Evolutionary conservation across 1,139 yeast genomes (phyloP).

Genomic region (Hansenula sp.): DNA sequence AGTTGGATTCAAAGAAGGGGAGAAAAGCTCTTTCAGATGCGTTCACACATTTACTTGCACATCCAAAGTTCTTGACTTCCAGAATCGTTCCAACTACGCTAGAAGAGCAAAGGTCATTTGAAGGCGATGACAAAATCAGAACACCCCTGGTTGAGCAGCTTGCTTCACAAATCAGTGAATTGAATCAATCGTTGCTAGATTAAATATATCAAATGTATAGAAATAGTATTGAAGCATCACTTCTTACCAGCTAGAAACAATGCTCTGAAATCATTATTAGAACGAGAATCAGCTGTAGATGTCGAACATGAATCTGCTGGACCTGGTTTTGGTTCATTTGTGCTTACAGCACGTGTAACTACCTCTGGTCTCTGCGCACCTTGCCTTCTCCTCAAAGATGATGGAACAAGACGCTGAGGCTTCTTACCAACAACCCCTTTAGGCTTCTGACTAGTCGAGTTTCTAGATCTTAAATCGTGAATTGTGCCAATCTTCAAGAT

Average conservation of each 20-base stretch:
- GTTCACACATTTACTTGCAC: slow-evolving; percentile 70
- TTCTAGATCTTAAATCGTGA: slow-evolving; percentile 1
- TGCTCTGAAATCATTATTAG: slow-evolving; percentile 37
- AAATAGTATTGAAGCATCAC: background rate
- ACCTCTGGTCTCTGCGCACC: background rate
- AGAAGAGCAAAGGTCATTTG: slow-evolving; percentile 60
- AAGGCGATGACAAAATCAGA: slow-evolving; percentile 37
- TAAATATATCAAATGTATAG: slow-evolving; percentile 5
- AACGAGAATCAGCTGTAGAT: slow-evolving; percentile 18
- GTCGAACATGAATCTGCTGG: background rate
- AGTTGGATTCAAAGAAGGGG: slow-evolving; percentile 55
- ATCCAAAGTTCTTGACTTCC: slow-evolving; percentile 78
- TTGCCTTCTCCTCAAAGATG: slow-evolving; percentile 19
- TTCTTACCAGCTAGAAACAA: slow-evolving; percentile 28
- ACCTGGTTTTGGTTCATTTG: background rate
- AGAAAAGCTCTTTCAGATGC: slow-evolving; percentile 55
- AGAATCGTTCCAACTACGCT: slow-evolving; percentile 58
- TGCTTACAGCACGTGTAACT: background rate
- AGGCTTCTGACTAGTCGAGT: slow-evolving; percentile 38
- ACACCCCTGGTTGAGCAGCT: slow-evolving; percentile 43
- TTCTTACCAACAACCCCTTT: slow-evolving; percentile 2
- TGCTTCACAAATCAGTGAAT: slow-evolving; percentile 50
- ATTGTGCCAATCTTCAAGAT: slow-evolving; percentile 18
- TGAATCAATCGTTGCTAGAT: slow-evolving; percentile 42
- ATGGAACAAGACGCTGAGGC: slow-evolving; percentile 26